These are phyloP conservation scores for Diaporthe humulicola DNA, from an alignment of 2,329 filamentous ascomycete genomes.

Conservation along the genomic window DNA sequence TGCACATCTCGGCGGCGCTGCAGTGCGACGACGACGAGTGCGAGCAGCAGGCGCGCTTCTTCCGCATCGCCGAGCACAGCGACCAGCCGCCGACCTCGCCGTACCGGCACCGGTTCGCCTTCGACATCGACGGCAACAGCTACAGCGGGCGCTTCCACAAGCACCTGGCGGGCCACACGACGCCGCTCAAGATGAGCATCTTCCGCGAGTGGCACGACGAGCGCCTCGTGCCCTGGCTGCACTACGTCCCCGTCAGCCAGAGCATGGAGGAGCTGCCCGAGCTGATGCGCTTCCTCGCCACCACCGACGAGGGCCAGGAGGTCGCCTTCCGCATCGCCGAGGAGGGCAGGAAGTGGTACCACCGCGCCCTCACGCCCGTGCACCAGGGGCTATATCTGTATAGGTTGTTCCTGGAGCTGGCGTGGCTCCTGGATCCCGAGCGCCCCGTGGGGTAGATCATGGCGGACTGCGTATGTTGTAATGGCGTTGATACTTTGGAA, in stretches of 20 bases:
- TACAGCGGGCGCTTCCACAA: conserved; percentile 67
- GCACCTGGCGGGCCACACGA: conserved; percentile 60
- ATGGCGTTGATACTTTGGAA: not conserved
- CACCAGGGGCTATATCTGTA: conserved; percentile 74
- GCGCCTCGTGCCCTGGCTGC: conserved; percentile 66
- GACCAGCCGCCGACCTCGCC: conserved; percentile 41
- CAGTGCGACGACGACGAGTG: conserved; percentile 36
- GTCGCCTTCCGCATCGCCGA: conserved; percentile 66
- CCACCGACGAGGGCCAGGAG: conserved; percentile 59
- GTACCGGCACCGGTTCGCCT: conserved; percentile 55
- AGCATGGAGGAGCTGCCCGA: conserved; percentile 66
- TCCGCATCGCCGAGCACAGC: conserved; percentile 31
- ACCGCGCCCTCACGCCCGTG: conserved; percentile 65
- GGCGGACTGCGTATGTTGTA: not conserved
- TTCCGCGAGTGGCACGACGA: conserved; percentile 72
- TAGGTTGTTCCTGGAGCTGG: conserved; percentile 70
- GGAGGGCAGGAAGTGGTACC: conserved; percentile 67
- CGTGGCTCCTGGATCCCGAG: conserved; percentile 54
- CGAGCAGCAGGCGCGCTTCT: conserved; percentile 40
- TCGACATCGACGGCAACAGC: conserved; percentile 70
- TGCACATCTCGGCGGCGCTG: conserved; percentile 28
- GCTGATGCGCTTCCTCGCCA: conserved; percentile 60
- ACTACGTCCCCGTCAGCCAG: conserved; percentile 67
- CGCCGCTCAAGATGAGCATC: conserved; percentile 65
- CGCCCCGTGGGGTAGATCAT: conserved; percentile 27